Percentiles rank a stretch among this genome's conserved stretches.
Evolutionary conservation across 129 eudicot genomes (phyloP).

Genomic region (Centaurea solstitialis): DNA sequence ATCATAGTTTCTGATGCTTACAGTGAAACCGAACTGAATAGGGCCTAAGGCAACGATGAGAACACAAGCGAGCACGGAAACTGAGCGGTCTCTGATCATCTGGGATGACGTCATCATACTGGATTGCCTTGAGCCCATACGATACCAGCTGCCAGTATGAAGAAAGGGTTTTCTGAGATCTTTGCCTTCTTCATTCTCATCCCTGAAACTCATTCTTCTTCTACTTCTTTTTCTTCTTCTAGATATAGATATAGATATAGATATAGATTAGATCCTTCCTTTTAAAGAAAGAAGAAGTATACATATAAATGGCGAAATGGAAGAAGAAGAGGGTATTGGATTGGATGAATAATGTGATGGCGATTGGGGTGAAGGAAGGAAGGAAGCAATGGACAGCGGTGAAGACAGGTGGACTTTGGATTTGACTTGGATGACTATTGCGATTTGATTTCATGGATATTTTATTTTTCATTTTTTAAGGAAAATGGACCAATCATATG

Average conservation of each 20-base stretch:
- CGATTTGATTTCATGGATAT: constrained; percentile 2
- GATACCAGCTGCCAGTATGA: constrained; percentile 94
- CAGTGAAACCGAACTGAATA: constrained; percentile 95
- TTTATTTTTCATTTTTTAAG: constrained; percentile 3
- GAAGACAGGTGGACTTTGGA: constrained; percentile 29
- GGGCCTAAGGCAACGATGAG: constrained; percentile 89
- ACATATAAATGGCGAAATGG: background rate
- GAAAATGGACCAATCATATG: background rate
- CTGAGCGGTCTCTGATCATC: constrained; percentile 77
- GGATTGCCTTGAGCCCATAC: constrained; percentile 88
- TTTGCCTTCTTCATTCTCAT: constrained; percentile 62
- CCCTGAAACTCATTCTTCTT: constrained; percentile 65
- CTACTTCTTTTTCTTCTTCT: background rate
- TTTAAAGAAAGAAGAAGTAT: too few relatives aligned
- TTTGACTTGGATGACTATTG: constrained; percentile 8
- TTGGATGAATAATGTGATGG: constrained; percentile 17
- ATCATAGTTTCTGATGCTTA: too few relatives aligned
- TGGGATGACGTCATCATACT: constrained; percentile 88
- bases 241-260: too few relatives aligned
- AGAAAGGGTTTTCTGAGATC: constrained; percentile 87
- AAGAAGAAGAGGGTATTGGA: too few relatives aligned
- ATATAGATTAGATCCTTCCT: too few relatives aligned
- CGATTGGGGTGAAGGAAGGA: background rate
- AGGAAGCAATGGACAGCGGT: constrained; percentile 19
- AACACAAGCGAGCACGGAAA: constrained; percentile 91